Conservation (phyloP, 495 filamentous ascomycete species). For the Staphylotrichum longicolle region DNA sequence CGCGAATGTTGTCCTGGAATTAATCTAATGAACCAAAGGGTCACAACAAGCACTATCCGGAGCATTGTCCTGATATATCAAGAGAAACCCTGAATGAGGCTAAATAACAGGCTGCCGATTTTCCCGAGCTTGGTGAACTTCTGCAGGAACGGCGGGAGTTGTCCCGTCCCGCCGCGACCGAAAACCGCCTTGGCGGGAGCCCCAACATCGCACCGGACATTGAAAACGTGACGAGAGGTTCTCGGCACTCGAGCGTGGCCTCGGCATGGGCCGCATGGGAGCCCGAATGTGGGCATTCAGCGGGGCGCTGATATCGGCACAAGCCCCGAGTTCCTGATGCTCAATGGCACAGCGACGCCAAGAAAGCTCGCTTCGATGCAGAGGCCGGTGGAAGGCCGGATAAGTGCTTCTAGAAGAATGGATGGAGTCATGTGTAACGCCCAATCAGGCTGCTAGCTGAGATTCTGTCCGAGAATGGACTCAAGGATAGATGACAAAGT, state of each 20-base stretch:
- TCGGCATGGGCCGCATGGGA: neutral
- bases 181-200: constrained; percentile 32
- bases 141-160: constrained; percentile 29
- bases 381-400: neutral
- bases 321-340: neutral
- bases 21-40: constrained; percentile 16
- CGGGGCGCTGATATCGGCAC: neutral
- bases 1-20: constrained; percentile 4
- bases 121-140: constrained; percentile 26
- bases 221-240: neutral
- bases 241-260: constrained; percentile 24
- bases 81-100: constrained; percentile 26
- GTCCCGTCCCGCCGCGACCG: constrained; percentile 15
- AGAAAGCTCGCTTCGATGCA: constrained; percentile 7
- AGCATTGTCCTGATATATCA: constrained; percentile 23
- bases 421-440: neutral
- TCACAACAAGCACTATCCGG: constrained; percentile 31
- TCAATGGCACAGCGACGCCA: neutral
- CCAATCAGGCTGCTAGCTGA: neutral
- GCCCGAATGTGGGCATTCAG: too few relatives aligned
- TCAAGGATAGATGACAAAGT: neutral
- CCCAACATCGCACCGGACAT: constrained; percentile 3
- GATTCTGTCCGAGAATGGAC: neutral
- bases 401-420: constrained; percentile 3
- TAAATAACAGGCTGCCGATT: constrained; percentile 37